These are phyloP conservation scores for Lodderomyces metapsilosis DNA, from an alignment of 1,139 yeast species.

Conservation along the genomic window DNA sequence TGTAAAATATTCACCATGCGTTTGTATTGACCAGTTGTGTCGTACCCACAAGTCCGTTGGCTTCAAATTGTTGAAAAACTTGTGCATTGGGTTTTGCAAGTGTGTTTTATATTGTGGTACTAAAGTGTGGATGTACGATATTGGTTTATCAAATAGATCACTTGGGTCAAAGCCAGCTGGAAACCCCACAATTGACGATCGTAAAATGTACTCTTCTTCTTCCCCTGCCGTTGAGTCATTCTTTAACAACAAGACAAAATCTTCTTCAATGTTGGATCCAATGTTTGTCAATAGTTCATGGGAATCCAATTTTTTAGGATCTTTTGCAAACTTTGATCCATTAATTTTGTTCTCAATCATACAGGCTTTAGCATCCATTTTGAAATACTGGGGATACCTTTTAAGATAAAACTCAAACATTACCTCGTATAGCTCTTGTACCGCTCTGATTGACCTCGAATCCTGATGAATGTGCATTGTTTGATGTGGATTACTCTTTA, in stretches of 20 bases:
- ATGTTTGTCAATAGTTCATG: slow-evolving; percentile 17
- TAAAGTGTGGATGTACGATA: slow-evolving; percentile 39
- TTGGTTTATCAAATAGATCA: slow-evolving; percentile 29
- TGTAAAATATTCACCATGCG: slow-evolving; percentile 20
- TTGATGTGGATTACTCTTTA: slow-evolving; percentile 20
- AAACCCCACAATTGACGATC: slow-evolving; percentile 38
- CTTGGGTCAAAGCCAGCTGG: slow-evolving; percentile 47
- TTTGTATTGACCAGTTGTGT: slow-evolving; percentile 34
- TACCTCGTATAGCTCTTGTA: slow-evolving; percentile 32
- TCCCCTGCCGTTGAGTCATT: slow-evolving; percentile 23
- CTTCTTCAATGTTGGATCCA: slow-evolving; percentile 40
- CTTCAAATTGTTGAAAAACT: slow-evolving; percentile 37
- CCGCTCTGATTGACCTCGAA: slow-evolving; percentile 23
- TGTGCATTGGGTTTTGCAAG: slow-evolving; percentile 35
- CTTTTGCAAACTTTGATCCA: slow-evolving; percentile 9
- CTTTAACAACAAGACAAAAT: slow-evolving; percentile 33
- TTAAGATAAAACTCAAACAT: slow-evolving; percentile 25
- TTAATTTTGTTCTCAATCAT: slow-evolving; percentile 26
- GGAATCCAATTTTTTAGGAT: slow-evolving; percentile 19
- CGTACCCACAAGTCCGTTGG: slow-evolving; percentile 41
- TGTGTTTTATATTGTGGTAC: slow-evolving; percentile 41
- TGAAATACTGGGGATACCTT: slow-evolving; percentile 37
- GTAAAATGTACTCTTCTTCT: slow-evolving; percentile 29
- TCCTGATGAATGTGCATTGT: slow-evolving; percentile 23
- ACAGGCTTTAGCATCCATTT: slow-evolving; percentile 17